Conservation (phyloP, 2,329 filamentous ascomycete species). For the Trichoderma semiorbis region DNA sequence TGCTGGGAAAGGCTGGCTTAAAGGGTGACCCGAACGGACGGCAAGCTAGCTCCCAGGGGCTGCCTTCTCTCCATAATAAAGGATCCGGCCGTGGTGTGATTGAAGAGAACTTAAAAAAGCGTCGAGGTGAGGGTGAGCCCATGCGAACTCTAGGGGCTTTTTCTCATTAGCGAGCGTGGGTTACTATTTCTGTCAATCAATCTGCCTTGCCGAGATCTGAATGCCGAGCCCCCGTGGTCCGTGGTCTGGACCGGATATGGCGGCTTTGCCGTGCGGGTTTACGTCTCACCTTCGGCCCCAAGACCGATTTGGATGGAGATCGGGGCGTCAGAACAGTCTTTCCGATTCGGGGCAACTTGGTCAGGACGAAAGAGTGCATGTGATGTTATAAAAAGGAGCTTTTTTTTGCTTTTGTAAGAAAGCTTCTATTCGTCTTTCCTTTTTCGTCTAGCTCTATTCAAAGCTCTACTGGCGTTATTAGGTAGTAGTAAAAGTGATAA, state of each 20-base stretch:
- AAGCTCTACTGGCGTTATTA: constrained; percentile 13
- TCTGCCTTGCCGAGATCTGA: constrained; percentile 6
- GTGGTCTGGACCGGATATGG: constrained; percentile 8
- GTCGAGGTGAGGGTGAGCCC: neutral
- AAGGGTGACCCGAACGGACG: neutral
- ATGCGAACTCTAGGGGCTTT: neutral
- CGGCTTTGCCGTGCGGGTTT: constrained; percentile 3
- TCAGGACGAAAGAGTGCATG: neutral
- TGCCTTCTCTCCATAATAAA: neutral
- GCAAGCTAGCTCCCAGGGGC: constrained; percentile 6
- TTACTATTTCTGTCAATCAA: neutral
- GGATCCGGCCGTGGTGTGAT: neutral
- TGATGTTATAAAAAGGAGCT: neutral
- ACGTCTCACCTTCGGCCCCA: constrained; percentile 6
- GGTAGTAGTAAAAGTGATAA: constrained; percentile 7
- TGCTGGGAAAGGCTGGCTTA: neutral
- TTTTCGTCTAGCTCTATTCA: constrained; percentile 10
- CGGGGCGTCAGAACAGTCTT: neutral
- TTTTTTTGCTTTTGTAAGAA: neutral
- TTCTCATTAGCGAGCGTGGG: constrained; percentile 2
- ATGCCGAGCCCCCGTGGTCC: neutral
- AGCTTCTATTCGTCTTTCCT: neutral
- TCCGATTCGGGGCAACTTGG: constrained; percentile 2
- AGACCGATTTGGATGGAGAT: neutral
- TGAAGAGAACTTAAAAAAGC: neutral